Conservation (phyloP, 371 early-diverging fungal genomes). For the Neoconidiobolus thromboides region DNA sequence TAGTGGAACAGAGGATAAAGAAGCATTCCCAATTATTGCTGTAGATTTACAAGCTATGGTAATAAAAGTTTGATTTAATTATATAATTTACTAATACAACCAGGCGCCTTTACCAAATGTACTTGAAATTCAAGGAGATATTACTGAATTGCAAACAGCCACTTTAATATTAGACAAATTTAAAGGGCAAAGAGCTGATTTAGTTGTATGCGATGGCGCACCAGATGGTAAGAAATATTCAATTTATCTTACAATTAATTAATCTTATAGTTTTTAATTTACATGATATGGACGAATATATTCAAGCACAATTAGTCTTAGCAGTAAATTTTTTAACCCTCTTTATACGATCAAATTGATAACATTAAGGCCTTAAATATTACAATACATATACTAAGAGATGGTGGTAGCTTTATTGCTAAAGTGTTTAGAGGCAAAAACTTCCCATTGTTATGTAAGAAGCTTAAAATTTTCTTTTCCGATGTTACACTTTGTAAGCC, state of each 20-base stretch:
- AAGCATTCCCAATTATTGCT: slow-evolving; percentile 73
- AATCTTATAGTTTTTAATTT: slow-evolving; percentile 65
- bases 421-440: slow-evolving; percentile 95
- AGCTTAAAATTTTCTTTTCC: slow-evolving; percentile 81
- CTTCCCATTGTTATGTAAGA: slow-evolving; percentile 69
- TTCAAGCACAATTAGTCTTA: slow-evolving; percentile 87
- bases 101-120: slow-evolving; percentile 88
- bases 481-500: slow-evolving; percentile 86
- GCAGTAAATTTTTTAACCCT: slow-evolving; percentile 29
- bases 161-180: slow-evolving; percentile 75
- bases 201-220: slow-evolving; percentile 97
- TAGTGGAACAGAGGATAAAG: slow-evolving; percentile 36
- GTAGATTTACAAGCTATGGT: slow-evolving; percentile 98
- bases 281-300: slow-evolving; percentile 98
- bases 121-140: slow-evolving; percentile 91
- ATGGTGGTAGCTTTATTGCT: slow-evolving; percentile 86
- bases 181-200: slow-evolving; percentile 74
- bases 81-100: neutral
- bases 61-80: neutral
- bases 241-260: neutral
- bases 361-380: slow-evolving; percentile 66
- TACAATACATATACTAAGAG: slow-evolving; percentile 71
- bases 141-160: slow-evolving; percentile 88
- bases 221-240: slow-evolving; percentile 56
- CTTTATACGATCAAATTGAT: neutral